Percentiles rank a stretch among this genome's conserved stretches.
Evolutionary conservation across 192 early-diverging fungal species (phyloP).

Genomic region (Coemansia sp.): DNA sequence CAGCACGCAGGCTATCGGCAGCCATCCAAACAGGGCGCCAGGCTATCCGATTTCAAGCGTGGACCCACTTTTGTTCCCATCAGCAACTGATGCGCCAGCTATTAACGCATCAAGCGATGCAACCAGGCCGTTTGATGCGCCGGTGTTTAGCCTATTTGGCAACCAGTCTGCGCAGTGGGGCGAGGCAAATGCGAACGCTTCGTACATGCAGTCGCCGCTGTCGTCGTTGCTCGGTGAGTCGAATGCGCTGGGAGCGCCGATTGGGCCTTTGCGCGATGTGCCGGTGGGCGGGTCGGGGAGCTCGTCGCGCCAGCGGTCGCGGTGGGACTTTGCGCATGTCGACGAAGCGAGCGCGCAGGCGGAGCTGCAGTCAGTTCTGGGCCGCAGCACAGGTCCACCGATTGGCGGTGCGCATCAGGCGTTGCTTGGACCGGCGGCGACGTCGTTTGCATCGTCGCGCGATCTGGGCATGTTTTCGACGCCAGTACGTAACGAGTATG

Average conservation of each 20-base stretch:
- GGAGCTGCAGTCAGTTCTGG: conserved; percentile 50
- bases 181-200: conserved; percentile 3
- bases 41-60: conserved; percentile 27
- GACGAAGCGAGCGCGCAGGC: conserved; percentile 51
- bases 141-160: conserved; percentile 27
- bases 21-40: neutral
- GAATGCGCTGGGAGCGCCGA: conserved; percentile 4
- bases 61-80: conserved; percentile 45
- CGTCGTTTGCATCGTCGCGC: conserved; percentile 38
- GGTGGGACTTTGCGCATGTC: conserved; percentile 42
- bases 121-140: neutral
- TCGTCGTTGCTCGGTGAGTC: conserved; percentile 22
- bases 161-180: conserved; percentile 25
- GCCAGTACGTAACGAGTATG: conserved; percentile 25
- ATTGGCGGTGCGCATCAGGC: conserved; percentile 1
- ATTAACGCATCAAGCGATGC: neutral
- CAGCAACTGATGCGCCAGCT: neutral
- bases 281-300: neutral
- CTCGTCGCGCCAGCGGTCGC: conserved; percentile 31
- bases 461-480: conserved; percentile 50
- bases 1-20: neutral
- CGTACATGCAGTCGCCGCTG: conserved; percentile 24
- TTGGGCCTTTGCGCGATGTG: conserved; percentile 7
- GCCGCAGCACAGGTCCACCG: conserved; percentile 9
- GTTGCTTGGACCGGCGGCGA: conserved; percentile 1